These are phyloP conservation scores for Colletotrichum kahawae DNA, from an alignment of 2,329 filamentous ascomycete species.

Conservation along the genomic window DNA sequence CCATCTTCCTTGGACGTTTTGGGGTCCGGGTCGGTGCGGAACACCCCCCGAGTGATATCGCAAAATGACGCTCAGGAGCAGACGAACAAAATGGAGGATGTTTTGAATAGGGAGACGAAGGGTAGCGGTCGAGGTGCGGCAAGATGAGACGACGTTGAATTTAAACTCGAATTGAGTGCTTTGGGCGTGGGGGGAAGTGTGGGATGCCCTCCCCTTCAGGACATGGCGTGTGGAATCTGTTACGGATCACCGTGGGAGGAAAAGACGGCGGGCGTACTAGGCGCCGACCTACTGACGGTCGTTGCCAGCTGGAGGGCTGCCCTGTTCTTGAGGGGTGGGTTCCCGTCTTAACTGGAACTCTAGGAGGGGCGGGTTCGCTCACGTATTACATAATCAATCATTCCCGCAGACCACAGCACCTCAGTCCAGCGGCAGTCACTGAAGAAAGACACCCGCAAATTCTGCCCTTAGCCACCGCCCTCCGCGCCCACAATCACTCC, in stretches of 20 bases:
- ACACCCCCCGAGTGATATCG: conserved; percentile 22
- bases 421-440: not conserved
- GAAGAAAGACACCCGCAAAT: conserved; percentile 15
- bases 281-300: not conserved
- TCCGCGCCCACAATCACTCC: conserved; percentile 44
- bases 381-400: not conserved
- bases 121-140: not conserved
- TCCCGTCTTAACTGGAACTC: not conserved
- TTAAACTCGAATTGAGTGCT: conserved; percentile 23
- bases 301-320: not conserved
- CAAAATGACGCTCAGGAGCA: conserved; percentile 20
- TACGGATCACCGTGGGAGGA: conserved; percentile 12
- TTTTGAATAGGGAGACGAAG: not conserved
- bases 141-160: conserved; percentile 25
- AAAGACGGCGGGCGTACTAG: not conserved
- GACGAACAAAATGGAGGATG: not conserved
- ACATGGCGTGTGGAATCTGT: conserved; percentile 15
- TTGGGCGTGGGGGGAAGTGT: conserved; percentile 21
- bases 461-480: conserved; percentile 44
- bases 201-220: conserved; percentile 18
- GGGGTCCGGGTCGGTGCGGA: not conserved
- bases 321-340: not conserved
- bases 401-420: not conserved
- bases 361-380: not conserved
- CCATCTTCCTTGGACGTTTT: not conserved